phyloP scores from a whole-genome alignment of 2,329 filamentous ascomycete species.

The Colletotrichum simmondsii region DNA sequence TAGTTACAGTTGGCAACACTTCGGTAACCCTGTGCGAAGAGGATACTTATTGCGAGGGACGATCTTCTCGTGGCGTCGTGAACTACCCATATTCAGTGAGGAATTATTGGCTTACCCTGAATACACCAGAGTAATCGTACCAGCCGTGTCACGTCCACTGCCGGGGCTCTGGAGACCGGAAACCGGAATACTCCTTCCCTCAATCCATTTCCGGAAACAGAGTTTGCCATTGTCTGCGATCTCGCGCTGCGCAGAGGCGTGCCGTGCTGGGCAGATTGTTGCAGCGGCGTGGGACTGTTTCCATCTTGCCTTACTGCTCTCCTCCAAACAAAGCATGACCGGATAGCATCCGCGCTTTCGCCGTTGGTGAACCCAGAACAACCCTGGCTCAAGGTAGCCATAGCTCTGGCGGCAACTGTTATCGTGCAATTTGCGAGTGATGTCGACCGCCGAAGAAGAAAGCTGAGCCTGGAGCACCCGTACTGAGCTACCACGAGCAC shows the following conservation, averaged over 20 bases:
- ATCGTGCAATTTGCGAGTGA: constrained; percentile 21
- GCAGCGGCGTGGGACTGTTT: not conserved
- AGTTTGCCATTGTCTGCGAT: not conserved
- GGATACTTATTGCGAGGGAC: not conserved
- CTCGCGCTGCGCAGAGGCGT: not conserved
- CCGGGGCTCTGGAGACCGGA: not conserved
- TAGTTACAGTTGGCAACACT: not conserved
- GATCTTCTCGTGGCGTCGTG: not conserved
- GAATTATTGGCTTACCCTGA: not conserved
- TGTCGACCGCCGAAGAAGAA: constrained; percentile 25
- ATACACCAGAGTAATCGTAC: not conserved
- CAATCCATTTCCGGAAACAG: not conserved
- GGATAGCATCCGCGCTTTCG: constrained; percentile 28
- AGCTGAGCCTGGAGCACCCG: not conserved
- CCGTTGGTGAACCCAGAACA: constrained; percentile 2
- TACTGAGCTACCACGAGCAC: not conserved
- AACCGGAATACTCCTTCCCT: not conserved
- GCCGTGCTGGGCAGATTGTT: not conserved
- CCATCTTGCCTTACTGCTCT: not conserved
- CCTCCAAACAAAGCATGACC: not conserved
- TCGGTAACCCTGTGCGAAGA: not conserved
- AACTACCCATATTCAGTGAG: not conserved
- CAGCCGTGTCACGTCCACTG: not conserved
- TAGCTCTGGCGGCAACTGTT: constrained; percentile 13
- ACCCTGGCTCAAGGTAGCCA: constrained; percentile 14